Conservation (phyloP, 352 stramenopile genomes). For the Phytopythium aichiense region DNA sequence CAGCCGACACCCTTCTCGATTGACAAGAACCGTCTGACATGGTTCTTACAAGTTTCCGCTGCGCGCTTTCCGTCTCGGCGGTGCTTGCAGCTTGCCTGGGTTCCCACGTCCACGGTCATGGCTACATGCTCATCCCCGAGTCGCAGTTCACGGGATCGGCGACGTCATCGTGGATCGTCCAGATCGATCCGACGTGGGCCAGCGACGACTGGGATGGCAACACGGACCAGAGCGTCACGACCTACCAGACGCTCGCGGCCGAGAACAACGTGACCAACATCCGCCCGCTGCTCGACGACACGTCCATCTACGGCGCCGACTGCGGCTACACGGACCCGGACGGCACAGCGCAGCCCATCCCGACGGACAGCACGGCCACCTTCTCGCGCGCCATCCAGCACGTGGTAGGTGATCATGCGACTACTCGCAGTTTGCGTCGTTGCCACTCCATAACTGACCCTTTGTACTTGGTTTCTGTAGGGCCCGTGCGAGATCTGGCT, state of each 20-base stretch:
- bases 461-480: too few relatives aligned
- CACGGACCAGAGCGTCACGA: conserved; percentile 6
- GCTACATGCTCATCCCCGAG: conserved; percentile 21
- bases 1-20: too few relatives aligned
- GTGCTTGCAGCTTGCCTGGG: too few relatives aligned
- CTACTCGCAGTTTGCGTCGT: too few relatives aligned
- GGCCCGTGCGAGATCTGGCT: conserved; percentile 25
- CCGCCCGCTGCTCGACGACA: conserved; percentile 20
- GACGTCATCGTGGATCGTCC: conserved; percentile 17
- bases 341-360: conserved; percentile 14
- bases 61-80: too few relatives aligned
- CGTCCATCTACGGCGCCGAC: conserved; percentile 15
- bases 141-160: conserved; percentile 14
- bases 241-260: conserved; percentile 10
- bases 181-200: conserved; percentile 16
- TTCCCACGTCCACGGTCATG: conserved; percentile 14
- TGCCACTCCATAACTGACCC: too few relatives aligned
- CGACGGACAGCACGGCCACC: conserved; percentile 14
- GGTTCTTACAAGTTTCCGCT: too few relatives aligned
- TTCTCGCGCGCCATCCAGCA: conserved; percentile 15
- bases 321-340: conserved; percentile 18
- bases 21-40: too few relatives aligned
- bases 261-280: conserved; percentile 15
- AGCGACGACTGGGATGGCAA: conserved; percentile 19
- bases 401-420: too few relatives aligned